These are phyloP conservation scores for Penicillium roqueforti DNA, from an alignment of 495 filamentous ascomycete species.

Conservation along the genomic window DNA sequence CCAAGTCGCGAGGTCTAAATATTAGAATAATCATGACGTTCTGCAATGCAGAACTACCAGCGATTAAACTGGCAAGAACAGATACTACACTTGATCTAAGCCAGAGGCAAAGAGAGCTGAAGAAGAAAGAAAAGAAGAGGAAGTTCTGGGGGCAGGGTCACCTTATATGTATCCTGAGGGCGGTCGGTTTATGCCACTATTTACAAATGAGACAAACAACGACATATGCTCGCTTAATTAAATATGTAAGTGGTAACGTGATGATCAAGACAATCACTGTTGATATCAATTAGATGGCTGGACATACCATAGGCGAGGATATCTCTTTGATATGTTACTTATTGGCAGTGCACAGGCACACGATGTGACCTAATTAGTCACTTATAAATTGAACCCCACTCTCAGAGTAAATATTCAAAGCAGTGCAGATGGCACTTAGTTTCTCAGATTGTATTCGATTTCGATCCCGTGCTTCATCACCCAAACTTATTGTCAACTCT, in stretches of 20 bases:
- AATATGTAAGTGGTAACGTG: no score
- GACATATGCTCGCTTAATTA: no score
- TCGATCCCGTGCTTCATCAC: background rate
- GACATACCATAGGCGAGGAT: no score
- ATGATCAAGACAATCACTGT: no score
- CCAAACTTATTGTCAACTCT: background rate
- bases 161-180: no score
- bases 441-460: background rate
- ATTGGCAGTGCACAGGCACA: no score
- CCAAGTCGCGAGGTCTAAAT: constrained; percentile 55
- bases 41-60: constrained; percentile 63
- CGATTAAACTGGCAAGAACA: constrained; percentile 99
- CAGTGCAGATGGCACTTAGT: background rate
- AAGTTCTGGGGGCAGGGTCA: constrained; percentile 17
- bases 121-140: constrained; percentile 47
- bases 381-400: constrained; percentile 17
- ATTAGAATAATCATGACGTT: constrained; percentile 82
- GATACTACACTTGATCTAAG: constrained; percentile 99
- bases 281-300: no score
- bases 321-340: no score
- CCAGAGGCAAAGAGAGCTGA: constrained; percentile 57
- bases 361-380: constrained; percentile 32
- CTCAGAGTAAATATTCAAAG: constrained; percentile 3
- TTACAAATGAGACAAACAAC: no score
- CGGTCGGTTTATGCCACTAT: no score